Evolutionary conservation across 192 early-diverging fungal species (phyloP), one percentile per base, ranked within the genome.

Genomic region (Coemansia sp.): DNA sequence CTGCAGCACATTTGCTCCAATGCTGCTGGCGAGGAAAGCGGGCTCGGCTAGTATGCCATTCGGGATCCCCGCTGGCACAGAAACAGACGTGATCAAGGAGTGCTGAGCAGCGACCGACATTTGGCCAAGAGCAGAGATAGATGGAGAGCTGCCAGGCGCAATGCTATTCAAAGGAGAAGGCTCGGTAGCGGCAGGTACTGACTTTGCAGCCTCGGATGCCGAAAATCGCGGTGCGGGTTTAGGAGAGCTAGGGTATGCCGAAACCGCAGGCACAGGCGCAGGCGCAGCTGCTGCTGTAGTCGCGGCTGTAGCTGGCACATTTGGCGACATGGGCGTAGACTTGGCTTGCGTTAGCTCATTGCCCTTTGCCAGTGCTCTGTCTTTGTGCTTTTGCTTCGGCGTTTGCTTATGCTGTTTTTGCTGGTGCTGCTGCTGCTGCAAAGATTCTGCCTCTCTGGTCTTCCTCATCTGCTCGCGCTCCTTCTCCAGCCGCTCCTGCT

Each of bases 401-500:
- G 25, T 22, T 47, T 47, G 35, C 45, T 56, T 56, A 20, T 55
- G 55, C 56, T 58, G 34, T 27, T 52, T 30, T 3, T 20, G 42
- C 42, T 24, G 51, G 34, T 55, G 39, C 65, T 60, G 55, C 54
- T 34, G 24, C 4, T 57, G 57, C 28, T 62, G 58, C 54, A 58
- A 53, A 7, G 47, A 42, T 23, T 19, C 20, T 24, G 34, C 60
- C 28, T 55, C 57, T 16, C 62, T 45, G n/a, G 51, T 46, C 2
- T 11, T 22, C 4, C 27, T 42, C 11, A 42, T 42, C 13, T 10
- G 3, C 13, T 42, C 39, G 1, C 14, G 46, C 54, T 52, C 42
- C 56, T 45, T 67, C 3, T 65, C 71, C 2, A 67, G 30, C 45
- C 39, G 42, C 58, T 78, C 63, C 23, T 63, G 45, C 50, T 70